Conservation (phyloP, 805 yeast genomes). For the Hanseniaspora lindneri region DNA sequence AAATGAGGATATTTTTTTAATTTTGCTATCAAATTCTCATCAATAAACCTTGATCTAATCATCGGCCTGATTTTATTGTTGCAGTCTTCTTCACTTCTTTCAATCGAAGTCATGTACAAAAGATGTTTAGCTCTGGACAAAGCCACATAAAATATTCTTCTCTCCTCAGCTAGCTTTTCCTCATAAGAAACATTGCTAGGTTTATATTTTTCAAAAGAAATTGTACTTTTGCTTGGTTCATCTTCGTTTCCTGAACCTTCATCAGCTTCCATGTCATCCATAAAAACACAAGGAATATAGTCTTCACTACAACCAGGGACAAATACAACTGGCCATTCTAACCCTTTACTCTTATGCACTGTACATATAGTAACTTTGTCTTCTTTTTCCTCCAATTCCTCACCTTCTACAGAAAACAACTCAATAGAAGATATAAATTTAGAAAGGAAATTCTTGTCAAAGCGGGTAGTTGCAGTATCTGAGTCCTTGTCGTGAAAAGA, state of each 20-base stretch:
- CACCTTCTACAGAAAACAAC: conserved; percentile 12
- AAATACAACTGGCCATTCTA: conserved; percentile 91
- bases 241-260: conserved; percentile 25
- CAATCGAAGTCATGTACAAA: conserved; percentile 34
- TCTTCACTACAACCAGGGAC: conserved; percentile 62
- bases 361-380: conserved; percentile 50
- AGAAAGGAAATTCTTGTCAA: conserved; percentile 15
- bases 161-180: conserved; percentile 51
- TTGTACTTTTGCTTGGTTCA: conserved; percentile 18
- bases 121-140: conserved; percentile 65
- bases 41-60: conserved; percentile 23
- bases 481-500: conserved; percentile 21
- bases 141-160: conserved; percentile 80
- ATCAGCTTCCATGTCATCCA: conserved; percentile 27
- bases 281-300: conserved; percentile 48
- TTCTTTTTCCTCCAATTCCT: conserved; percentile 18
- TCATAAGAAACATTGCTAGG: conserved; percentile 13
- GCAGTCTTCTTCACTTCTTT: conserved; percentile 7
- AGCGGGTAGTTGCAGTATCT: conserved; percentile 15
- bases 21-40: conserved; percentile 23
- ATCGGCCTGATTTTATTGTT: conserved; percentile 16
- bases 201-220: conserved; percentile 16
- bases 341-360: conserved; percentile 84
- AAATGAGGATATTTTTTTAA: conserved; percentile 25
- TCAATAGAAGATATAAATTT: conserved; percentile 14